Conservation (phyloP, 2,329 filamentous ascomycete genomes). For the Thyridium curvatum region DNA sequence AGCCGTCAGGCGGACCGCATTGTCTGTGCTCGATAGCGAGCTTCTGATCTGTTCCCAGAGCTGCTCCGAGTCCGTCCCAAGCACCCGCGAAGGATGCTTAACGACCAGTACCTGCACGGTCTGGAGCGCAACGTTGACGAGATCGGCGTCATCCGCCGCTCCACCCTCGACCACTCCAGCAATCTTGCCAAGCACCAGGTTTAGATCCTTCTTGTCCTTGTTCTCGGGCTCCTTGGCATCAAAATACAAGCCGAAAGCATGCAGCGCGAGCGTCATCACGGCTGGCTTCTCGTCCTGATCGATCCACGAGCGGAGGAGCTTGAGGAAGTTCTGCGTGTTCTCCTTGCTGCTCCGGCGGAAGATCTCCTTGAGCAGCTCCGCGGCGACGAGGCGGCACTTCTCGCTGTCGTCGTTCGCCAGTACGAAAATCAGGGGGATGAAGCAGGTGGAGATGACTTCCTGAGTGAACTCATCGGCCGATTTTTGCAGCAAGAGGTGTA, state of each 20-base stretch:
- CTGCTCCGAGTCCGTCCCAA: slow-evolving; percentile 52
- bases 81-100: slow-evolving; percentile 55
- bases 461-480: slow-evolving; percentile 76
- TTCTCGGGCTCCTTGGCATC: slow-evolving; percentile 39
- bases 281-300: slow-evolving; percentile 66
- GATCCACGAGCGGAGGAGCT: slow-evolving; percentile 68
- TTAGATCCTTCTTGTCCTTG: slow-evolving; percentile 62
- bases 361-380: slow-evolving; percentile 70
- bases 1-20: slow-evolving; percentile 70
- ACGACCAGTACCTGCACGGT: slow-evolving; percentile 62
- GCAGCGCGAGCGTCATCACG: slow-evolving; percentile 67
- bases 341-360: slow-evolving; percentile 74
- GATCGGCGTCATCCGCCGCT: slow-evolving; percentile 57
- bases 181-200: slow-evolving; percentile 51
- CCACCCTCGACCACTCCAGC: slow-evolving; percentile 47
- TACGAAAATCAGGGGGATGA: slow-evolving; percentile 78
- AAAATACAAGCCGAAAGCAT: slow-evolving; percentile 79
- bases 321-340: slow-evolving; percentile 62
- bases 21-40: slow-evolving; percentile 66
- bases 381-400: slow-evolving; percentile 78
- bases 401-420: slow-evolving; percentile 84
- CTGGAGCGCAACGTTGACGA: slow-evolving; percentile 68
- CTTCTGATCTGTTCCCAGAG: slow-evolving; percentile 67
- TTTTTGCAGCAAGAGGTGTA: slow-evolving; percentile 82
- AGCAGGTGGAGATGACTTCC: slow-evolving; percentile 74